Conservation (phyloP, 2,329 filamentous ascomycete genomes). For the Aspergillus cejpii region DNA sequence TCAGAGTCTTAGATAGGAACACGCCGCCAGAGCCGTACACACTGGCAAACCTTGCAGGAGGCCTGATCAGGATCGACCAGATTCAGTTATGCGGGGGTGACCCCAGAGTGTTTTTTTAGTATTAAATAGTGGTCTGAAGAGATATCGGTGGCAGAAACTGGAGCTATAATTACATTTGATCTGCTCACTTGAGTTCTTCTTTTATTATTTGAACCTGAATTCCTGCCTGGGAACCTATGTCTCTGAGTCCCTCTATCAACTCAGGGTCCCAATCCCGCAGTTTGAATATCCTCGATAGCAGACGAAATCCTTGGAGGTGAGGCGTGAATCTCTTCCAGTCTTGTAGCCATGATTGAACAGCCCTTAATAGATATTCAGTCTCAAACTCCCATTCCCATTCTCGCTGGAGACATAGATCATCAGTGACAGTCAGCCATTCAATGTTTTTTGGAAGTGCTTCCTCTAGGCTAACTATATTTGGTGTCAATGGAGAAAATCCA, state of each 20-base stretch:
- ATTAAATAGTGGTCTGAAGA: not conserved
- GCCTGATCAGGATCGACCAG: not conserved
- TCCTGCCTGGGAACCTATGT: conserved; percentile 3
- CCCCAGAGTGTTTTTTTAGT: not conserved
- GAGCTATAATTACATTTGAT: not conserved
- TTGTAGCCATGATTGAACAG: conserved; percentile 13
- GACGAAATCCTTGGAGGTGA: conserved; percentile 7
- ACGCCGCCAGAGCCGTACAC: conserved; percentile 1
- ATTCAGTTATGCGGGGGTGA: conserved; percentile 3
- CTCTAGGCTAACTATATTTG: not conserved
- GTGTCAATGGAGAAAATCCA: conserved; percentile 6
- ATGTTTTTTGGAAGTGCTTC: conserved; percentile 14
- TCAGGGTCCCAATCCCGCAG: conserved; percentile 1
- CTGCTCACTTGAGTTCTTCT: not conserved
- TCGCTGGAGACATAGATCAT: conserved; percentile 13
- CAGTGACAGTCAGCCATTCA: conserved; percentile 14
- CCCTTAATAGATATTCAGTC: conserved; percentile 1
- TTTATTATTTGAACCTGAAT: conserved; percentile 3
- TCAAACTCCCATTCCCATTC: conserved; percentile 7
- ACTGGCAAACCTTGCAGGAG: conserved; percentile 1
- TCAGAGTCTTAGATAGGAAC: not conserved
- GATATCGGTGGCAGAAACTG: not conserved
- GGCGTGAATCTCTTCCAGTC: conserved; percentile 11
- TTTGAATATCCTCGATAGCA: conserved; percentile 1
- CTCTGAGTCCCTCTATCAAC: conserved; percentile 5